Evolutionary conservation across 1,139 yeast species (phyloP), one percentile per base, ranked within the genome.

Genomic region (Candida pseudocylindracea): DNA sequence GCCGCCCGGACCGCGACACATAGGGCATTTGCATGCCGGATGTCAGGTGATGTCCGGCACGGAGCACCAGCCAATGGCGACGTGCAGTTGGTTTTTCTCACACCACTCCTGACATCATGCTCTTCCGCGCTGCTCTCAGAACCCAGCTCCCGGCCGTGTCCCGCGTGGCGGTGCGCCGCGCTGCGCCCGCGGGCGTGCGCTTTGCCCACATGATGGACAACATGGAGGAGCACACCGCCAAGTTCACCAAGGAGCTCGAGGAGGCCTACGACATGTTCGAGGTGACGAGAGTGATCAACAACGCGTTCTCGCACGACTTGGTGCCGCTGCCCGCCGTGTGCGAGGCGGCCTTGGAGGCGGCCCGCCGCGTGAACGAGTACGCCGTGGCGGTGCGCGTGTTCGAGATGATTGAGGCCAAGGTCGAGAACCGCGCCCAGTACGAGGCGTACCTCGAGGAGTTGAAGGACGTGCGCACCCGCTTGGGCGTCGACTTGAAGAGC

Each of bases 371-470:
- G 44, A 83, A 91, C 58, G 98, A 88, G 63, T 80, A 80, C 63
- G 95, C 98, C 40, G 85, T 96, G 40, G 98, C 98, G 37, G 91
- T 85, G 45, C 79, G 98, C 63, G 93, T 93, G 39, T 88, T 88
- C 48, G 98, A 88, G 63, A 78, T 81, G 43, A 71, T 88, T 55
- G 80, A 78, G 58, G 80, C 72, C 71, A 88, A 88, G 67, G 96
- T 88, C 42, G 95, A 85, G 58, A 80, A 75, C 63, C 73, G 70
- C 53, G 75, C 74, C 46, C 96, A 85, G 63, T 88, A 88, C 67
- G 69, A 75, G 48, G 95, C 94, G 44, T 88, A 88, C 66, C 72
- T 88, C 48, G 93, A 81, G 41, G 98, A 88, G 57, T 73, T 88
- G 54, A 79, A 80, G 61, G 91, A 72, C 40, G 67, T 81, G 45